These are phyloP conservation scores for Coniosporium tulheliwenetii DNA, from an alignment of 2,329 filamentous ascomycete species.

Conservation along the genomic window DNA sequence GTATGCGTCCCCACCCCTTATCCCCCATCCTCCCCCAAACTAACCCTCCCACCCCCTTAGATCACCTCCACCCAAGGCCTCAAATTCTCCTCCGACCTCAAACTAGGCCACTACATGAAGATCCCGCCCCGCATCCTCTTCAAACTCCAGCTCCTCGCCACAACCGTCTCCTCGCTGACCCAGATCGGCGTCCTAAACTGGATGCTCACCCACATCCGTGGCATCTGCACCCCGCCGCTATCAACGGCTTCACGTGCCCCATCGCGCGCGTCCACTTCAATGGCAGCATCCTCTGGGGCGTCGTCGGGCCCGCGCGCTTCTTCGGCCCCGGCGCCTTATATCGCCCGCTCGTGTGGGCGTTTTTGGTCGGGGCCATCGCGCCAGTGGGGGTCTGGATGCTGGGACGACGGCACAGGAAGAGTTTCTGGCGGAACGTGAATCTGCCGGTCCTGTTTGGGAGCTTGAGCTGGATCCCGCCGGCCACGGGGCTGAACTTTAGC, in stretches of 20 bases:
- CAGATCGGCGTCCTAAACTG: constrained; percentile 79
- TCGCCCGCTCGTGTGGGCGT: constrained; percentile 64
- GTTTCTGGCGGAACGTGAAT: constrained; percentile 60
- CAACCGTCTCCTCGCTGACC: constrained; percentile 59
- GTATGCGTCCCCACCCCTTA: constrained; percentile 6
- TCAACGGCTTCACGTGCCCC: constrained; percentile 78
- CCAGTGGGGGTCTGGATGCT: constrained; percentile 64
- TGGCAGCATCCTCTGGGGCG: constrained; percentile 77
- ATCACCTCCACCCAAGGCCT: constrained; percentile 80
- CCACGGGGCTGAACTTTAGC: constrained; percentile 68
- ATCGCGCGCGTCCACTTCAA: constrained; percentile 83
- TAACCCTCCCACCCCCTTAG: constrained; percentile 4
- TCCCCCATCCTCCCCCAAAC: background rate
- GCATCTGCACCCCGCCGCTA: constrained; percentile 65
- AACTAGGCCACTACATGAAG: constrained; percentile 80
- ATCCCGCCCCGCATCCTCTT: constrained; percentile 68
- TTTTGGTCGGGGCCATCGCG: constrained; percentile 58
- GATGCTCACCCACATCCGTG: constrained; percentile 68
- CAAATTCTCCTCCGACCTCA: constrained; percentile 77
- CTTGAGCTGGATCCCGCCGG: constrained; percentile 74
- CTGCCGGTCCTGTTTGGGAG: constrained; percentile 72
- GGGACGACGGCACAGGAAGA: constrained; percentile 38
- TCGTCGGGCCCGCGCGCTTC: constrained; percentile 69
- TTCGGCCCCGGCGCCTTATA: constrained; percentile 66
- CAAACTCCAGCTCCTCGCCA: constrained; percentile 61